Evolutionary conservation across 2,329 filamentous ascomycete species (phyloP).

Genomic region (Stachybotrys elegans): DNA sequence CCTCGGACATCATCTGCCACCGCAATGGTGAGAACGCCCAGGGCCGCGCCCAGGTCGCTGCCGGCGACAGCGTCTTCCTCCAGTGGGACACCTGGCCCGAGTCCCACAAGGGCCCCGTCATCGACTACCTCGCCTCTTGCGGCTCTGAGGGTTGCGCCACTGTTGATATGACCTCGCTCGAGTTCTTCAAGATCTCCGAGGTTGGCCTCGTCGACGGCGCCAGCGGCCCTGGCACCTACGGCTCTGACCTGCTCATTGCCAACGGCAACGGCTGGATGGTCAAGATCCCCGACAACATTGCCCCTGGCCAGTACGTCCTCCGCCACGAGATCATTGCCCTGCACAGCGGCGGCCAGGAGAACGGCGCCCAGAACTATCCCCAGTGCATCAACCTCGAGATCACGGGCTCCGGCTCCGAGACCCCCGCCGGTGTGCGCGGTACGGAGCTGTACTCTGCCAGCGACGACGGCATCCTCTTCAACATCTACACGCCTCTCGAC

Average conservation of each 20-base stretch:
- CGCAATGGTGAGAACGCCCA: constrained; percentile 31
- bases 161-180: constrained; percentile 47
- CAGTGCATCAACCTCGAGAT: constrained; percentile 47
- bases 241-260: constrained; percentile 35
- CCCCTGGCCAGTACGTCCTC: constrained; percentile 39
- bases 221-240: constrained; percentile 30
- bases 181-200: constrained; percentile 62
- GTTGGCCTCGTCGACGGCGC: constrained; percentile 46
- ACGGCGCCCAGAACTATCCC: constrained; percentile 47
- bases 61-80: constrained; percentile 33
- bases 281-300: constrained; percentile 28
- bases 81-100: constrained; percentile 39
- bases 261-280: constrained; percentile 30
- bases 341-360: constrained; percentile 34
- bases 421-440: constrained; percentile 25
- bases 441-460: constrained; percentile 23
- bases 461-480: constrained; percentile 28
- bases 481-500: constrained; percentile 21
- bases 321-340: constrained; percentile 50
- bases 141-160: constrained; percentile 45
- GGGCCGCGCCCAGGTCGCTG: constrained; percentile 31
- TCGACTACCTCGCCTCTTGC: constrained; percentile 61
- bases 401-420: constrained; percentile 33
- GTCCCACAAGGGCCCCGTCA: constrained; percentile 48
- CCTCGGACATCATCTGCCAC: constrained; percentile 44